Evolutionary conservation across 768 basidiomycete species (phyloP).

Genomic region (Leccinellum rugosiceps): DNA sequence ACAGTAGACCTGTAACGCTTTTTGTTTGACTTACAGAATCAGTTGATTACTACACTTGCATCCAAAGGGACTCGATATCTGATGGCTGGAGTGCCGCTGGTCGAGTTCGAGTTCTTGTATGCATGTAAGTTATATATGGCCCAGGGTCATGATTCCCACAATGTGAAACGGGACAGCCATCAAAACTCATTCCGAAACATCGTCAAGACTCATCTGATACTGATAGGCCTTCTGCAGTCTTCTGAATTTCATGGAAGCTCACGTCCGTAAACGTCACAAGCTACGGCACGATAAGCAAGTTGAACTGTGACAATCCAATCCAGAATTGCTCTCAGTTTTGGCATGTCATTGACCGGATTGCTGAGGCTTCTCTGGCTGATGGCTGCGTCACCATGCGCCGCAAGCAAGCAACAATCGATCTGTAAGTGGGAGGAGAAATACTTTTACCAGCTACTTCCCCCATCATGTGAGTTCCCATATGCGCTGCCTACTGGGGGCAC

Average conservation of each 20-base stretch:
- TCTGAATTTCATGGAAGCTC: not conserved
- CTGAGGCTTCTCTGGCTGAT: not conserved
- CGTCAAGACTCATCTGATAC: not conserved
- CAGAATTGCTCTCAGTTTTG: not conserved
- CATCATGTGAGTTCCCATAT: not conserved
- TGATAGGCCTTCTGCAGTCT: not conserved
- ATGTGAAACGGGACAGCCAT: not conserved
- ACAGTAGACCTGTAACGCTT: not conserved
- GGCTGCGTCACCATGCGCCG: no score
- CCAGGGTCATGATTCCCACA: no score
- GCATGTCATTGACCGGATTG: not conserved
- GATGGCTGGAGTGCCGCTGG: no score
- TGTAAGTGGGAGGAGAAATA: not conserved
- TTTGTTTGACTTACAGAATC: not conserved
- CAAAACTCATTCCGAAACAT: not conserved
- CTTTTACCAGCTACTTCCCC: not conserved
- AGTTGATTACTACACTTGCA: no score
- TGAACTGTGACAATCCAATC: not conserved
- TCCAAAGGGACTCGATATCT: no score
- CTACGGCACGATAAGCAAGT: not conserved
- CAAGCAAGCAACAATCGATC: not conserved
- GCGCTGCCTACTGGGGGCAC: not conserved
- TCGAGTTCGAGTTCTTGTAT: no score
- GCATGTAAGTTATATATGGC: no score
- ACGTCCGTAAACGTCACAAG: not conserved